These are phyloP conservation scores for Aurantiochytrium sp. DNA, from an alignment of 108 stramenopile species.

Conservation along the genomic window DNA sequence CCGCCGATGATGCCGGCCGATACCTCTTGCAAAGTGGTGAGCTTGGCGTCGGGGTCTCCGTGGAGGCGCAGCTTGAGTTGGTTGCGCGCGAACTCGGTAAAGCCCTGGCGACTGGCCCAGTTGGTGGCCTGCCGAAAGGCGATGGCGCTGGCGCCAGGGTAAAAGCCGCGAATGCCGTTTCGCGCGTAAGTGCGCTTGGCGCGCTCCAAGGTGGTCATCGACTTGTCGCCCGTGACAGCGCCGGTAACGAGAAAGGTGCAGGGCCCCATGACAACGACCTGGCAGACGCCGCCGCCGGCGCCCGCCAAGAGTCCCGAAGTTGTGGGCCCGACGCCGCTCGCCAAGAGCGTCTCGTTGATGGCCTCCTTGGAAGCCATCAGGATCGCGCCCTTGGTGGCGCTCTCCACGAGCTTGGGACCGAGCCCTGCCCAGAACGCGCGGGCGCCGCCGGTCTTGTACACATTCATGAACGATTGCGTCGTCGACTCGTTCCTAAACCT, in stretches of 20 bases:
- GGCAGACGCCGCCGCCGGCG: conserved; percentile 33
- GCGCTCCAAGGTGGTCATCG: neutral
- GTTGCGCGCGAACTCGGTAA: conserved; percentile 35
- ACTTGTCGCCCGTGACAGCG: conserved; percentile 32
- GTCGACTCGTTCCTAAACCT: conserved; percentile 30
- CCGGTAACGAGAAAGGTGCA: conserved; percentile 43
- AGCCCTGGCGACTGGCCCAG: conserved; percentile 45
- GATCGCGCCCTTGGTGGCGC: conserved; percentile 35
- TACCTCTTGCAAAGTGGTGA: conserved; percentile 27
- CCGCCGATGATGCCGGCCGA: conserved; percentile 41
- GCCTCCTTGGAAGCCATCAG: conserved; percentile 35
- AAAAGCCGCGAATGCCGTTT: conserved; percentile 36
- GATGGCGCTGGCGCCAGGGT: conserved; percentile 42
- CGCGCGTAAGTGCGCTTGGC: neutral
- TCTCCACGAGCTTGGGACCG: conserved; percentile 37
- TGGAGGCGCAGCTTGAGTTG: conserved; percentile 21
- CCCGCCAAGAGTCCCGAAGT: conserved; percentile 34
- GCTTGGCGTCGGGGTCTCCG: conserved; percentile 32
- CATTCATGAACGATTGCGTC: conserved; percentile 25
- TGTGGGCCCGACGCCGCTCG: conserved; percentile 18
- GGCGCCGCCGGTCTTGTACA: conserved; percentile 34
- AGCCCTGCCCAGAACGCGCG: conserved; percentile 35
- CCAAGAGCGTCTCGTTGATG: neutral
- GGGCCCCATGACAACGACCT: conserved; percentile 38
- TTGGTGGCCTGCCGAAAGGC: conserved; percentile 45